phyloP scores from a whole-genome alignment of 2,329 filamentous ascomycete species.

The Pseudocercospora vitis region DNA sequence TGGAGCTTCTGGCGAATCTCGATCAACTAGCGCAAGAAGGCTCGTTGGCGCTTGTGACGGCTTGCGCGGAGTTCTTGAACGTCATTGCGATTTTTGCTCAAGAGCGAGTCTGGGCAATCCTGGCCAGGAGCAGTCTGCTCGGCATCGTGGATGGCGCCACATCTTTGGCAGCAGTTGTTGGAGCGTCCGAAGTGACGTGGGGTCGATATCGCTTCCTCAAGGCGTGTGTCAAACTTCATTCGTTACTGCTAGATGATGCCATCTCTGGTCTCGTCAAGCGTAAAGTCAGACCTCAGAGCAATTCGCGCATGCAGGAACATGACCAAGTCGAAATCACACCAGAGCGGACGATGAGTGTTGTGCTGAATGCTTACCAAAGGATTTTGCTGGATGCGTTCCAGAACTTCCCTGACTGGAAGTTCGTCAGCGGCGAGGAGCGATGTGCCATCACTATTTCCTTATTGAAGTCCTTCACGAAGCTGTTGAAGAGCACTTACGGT shows the following conservation, averaged over 20 bases:
- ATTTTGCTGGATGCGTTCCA: slow-evolving; percentile 81
- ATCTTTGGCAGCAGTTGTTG: slow-evolving; percentile 73
- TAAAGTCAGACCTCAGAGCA: slow-evolving; percentile 37
- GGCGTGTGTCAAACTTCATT: slow-evolving; percentile 71
- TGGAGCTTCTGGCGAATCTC: slow-evolving; percentile 54
- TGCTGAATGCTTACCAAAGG: slow-evolving; percentile 71
- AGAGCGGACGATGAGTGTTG: slow-evolving; percentile 71
- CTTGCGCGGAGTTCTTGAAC: slow-evolving; percentile 78
- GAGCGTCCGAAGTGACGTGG: slow-evolving; percentile 75
- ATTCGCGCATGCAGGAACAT: slow-evolving; percentile 31
- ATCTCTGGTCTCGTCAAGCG: slow-evolving; percentile 68
- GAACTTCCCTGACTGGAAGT: slow-evolving; percentile 83
- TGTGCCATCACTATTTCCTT: slow-evolving; percentile 68
- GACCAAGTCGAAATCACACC: slow-evolving; percentile 69
- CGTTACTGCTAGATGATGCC: slow-evolving; percentile 72
- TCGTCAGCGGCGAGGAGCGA: slow-evolving; percentile 66
- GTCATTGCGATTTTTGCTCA: slow-evolving; percentile 71
- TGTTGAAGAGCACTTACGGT: slow-evolving; percentile 72
- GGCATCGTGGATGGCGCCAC: slow-evolving; percentile 74
- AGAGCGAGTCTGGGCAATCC: slow-evolving; percentile 83
- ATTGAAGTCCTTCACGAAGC: slow-evolving; percentile 66
- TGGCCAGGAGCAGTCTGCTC: slow-evolving; percentile 77
- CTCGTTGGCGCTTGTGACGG: slow-evolving; percentile 65
- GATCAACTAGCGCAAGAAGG: slow-evolving; percentile 61
- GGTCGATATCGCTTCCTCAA: slow-evolving; percentile 76